Evolutionary conservation across 768 basidiomycete genomes (phyloP).

Genomic region (Clathrus columnatus): DNA sequence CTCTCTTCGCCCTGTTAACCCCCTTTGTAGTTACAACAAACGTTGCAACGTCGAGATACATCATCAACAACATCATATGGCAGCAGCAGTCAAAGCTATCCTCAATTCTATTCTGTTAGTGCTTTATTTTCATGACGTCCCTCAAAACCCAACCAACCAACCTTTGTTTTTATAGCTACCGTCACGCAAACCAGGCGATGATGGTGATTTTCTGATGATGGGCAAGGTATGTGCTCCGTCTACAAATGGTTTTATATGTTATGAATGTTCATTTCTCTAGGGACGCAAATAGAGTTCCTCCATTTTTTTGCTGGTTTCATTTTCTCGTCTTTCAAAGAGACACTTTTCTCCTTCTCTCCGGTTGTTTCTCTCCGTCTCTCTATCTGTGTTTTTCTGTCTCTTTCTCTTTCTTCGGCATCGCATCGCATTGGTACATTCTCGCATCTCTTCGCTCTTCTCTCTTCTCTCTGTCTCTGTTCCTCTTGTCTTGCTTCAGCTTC

Average conservation of each 20-base stretch:
- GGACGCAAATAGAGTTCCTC: not conserved
- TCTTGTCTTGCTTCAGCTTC: too few relatives aligned
- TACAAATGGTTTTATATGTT: not conserved
- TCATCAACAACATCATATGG: not conserved
- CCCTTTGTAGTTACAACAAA: slow-evolving; percentile 6
- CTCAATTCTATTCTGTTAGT: not conserved
- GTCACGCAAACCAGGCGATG: not conserved
- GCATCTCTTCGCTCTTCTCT: too few relatives aligned
- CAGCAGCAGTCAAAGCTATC: slow-evolving; percentile 4
- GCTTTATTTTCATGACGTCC: not conserved
- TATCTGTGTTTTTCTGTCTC: too few relatives aligned
- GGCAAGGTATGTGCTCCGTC: not conserved
- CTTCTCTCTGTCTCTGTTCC: too few relatives aligned
- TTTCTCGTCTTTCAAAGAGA: too few relatives aligned
- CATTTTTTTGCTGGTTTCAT: too few relatives aligned
- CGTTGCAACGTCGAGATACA: not conserved
- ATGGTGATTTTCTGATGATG: slow-evolving; percentile 8
- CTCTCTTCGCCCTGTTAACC: not conserved
- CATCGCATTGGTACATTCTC: too few relatives aligned
- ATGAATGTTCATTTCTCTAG: not conserved
- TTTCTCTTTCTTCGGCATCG: too few relatives aligned
- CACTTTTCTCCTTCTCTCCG: too few relatives aligned
- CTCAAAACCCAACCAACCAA: not conserved
- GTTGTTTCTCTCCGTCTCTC: too few relatives aligned
- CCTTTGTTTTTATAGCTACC: too few relatives aligned